Evolutionary conservation across 352 stramenopile genomes (phyloP), one percentile per base, ranked within the genome.

Genomic region (Pythium brachiatum): DNA sequence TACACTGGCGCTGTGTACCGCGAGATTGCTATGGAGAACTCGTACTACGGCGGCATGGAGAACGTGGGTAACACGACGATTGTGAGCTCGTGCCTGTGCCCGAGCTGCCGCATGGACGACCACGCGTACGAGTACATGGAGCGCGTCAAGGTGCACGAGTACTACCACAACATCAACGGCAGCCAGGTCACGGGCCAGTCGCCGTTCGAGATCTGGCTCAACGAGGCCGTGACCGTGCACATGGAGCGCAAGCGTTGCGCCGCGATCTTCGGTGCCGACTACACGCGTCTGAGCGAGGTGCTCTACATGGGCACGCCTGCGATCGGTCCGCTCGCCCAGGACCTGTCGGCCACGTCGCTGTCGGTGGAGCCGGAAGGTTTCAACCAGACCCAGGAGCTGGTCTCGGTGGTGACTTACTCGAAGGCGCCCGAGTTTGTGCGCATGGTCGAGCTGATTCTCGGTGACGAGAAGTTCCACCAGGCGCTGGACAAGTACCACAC

Each of bases 91-190:
- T 88, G 79, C 36, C 53, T 91, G 57, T 88, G 78, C 55, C 82
- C 82, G 6, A 89, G 78, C 54, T 88, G 78, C 66, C 79, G 80
- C 61, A 89, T 91, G 79, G 79, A 86, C 46, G 82, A 91, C 67
- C 73, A 72, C 50, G 82, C 75, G 60, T 91, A 91, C 63, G 79
- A 88, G 65, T 91, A 91, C 76, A 89, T 89, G 80, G 82, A 91
- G 67, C 78, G 85, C 60, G 82, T 91, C 44, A 91, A 91, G 65
- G 79, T 89, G 18, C 82, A 91, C 74, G 82, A 91, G 53, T 91
- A 89, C 72, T 91, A 91, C 73, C 82, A 91, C 73, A 91, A 91
- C 58, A 91, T 91, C 58, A 91, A 91, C 62, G 82, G 82, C 36
- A 86, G 75, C 50, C 78, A 91, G 56, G 82, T 91, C 26, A 91